These are phyloP conservation scores for Arthrobotrys entomopaga DNA, from an alignment of 2,329 filamentous ascomycete genomes.

Conservation along the genomic window DNA sequence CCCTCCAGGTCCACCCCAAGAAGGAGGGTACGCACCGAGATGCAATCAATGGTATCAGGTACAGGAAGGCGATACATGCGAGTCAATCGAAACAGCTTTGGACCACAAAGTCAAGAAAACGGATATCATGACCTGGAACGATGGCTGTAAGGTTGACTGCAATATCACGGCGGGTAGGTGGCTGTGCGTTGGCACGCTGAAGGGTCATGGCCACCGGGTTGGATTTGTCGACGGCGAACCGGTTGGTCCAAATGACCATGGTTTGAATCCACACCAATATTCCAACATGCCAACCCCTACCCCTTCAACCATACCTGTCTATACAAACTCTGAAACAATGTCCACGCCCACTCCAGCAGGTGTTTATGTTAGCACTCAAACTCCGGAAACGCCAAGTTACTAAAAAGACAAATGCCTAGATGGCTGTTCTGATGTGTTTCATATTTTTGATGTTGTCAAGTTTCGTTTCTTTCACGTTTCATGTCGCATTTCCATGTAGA, in stretches of 20 bases:
- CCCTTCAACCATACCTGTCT: too few relatives aligned
- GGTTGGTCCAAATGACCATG: background rate
- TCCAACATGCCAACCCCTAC: background rate
- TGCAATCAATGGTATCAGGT: slow-evolving; percentile 51
- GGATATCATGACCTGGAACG: slow-evolving; percentile 26
- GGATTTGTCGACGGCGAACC: background rate
- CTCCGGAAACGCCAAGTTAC: background rate
- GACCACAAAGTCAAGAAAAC: background rate
- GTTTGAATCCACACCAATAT: background rate
- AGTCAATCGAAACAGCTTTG: background rate
- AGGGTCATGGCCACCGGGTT: background rate
- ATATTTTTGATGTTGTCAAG: too few relatives aligned
- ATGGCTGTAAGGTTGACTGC: background rate
- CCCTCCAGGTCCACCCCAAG: slow-evolving; percentile 35
- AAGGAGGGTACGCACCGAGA: background rate
- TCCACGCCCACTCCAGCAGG: background rate
- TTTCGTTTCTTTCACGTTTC: too few relatives aligned
- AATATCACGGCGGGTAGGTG: slow-evolving; percentile 4
- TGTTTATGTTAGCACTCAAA: slow-evolving; percentile 11
- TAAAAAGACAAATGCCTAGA: background rate
- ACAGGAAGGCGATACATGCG: slow-evolving; percentile 33
- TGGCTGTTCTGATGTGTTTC: too few relatives aligned
- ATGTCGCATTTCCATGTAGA: too few relatives aligned
- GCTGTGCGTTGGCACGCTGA: slow-evolving; percentile 34
- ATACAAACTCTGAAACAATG: background rate